Evolutionary conservation across 2,329 filamentous ascomycete species (phyloP).

Genomic region (Fusarium udum): DNA sequence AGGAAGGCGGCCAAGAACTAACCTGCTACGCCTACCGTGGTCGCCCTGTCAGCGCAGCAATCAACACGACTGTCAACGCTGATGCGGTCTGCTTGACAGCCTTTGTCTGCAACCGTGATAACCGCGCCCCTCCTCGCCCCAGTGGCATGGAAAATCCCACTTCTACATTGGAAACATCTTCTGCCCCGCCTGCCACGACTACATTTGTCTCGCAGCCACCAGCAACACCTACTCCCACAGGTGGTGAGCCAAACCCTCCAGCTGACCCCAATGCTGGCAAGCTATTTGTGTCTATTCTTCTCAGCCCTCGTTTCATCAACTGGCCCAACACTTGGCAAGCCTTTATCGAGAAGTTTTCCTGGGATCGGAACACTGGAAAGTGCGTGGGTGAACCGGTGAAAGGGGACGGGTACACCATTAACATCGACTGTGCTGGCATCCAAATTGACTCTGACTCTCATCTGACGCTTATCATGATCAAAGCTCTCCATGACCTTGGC

Average conservation of each 20-base stretch:
- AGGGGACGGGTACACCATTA: slow-evolving; percentile 50
- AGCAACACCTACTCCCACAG: slow-evolving; percentile 36
- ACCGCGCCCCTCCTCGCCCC: slow-evolving; percentile 47
- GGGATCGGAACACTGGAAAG: slow-evolving; percentile 50
- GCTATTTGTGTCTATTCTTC: slow-evolving; percentile 46
- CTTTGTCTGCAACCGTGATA: slow-evolving; percentile 54
- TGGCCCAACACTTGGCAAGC: slow-evolving; percentile 52
- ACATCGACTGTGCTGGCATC: slow-evolving; percentile 50
- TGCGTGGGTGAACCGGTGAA: slow-evolving; percentile 47
- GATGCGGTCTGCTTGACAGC: slow-evolving; percentile 53
- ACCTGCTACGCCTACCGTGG: slow-evolving; percentile 56
- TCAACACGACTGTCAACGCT: slow-evolving; percentile 51
- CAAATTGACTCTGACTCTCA: slow-evolving; percentile 52
- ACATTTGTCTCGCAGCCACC: slow-evolving; percentile 47
- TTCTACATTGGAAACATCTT: slow-evolving; percentile 47
- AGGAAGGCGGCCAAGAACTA: slow-evolving; percentile 51
- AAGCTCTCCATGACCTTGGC: slow-evolving; percentile 51
- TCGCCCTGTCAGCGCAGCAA: slow-evolving; percentile 50
- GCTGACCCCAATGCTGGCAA: slow-evolving; percentile 42
- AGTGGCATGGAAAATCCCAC: slow-evolving; percentile 50
- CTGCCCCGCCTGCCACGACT: slow-evolving; percentile 48
- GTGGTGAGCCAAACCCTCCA: slow-evolving; percentile 46
- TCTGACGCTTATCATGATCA: slow-evolving; percentile 52
- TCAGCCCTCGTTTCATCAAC: slow-evolving; percentile 53
- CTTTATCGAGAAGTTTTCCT: slow-evolving; percentile 53